Evolutionary conservation across 2,329 filamentous ascomycete genomes (phyloP).

Genomic region (Ophiostoma sp.): DNA sequence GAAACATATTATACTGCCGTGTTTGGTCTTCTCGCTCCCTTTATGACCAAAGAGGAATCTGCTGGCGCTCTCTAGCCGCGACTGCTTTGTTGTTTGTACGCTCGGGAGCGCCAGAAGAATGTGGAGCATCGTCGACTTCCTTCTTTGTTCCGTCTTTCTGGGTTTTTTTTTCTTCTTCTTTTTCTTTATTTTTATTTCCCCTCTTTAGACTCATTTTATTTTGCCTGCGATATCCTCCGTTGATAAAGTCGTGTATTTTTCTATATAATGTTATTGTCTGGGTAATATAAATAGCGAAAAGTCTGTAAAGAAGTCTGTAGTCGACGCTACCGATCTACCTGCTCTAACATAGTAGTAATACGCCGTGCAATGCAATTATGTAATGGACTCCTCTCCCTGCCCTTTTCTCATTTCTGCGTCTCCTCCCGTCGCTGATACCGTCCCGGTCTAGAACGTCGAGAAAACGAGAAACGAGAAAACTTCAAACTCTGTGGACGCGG

Average conservation of each 20-base stretch:
- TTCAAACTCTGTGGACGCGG: not conserved
- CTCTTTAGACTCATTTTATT: too few species aligned
- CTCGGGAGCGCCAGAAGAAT: conserved; percentile 3
- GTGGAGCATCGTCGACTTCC: not conserved
- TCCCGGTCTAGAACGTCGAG: not conserved
- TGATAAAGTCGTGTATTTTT: not conserved
- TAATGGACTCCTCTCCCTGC: not conserved
- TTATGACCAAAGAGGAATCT: not conserved
- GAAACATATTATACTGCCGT: not conserved
- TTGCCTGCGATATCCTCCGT: not conserved
- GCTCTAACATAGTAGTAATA: too few species aligned
- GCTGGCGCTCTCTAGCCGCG: not conserved
- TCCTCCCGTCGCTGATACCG: not conserved
- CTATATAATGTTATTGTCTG: too few species aligned
- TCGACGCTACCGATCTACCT: not conserved
- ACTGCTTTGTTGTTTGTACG: too few species aligned
- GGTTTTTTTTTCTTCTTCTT: too few species aligned
- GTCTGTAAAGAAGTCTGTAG: not conserved
- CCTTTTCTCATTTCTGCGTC: not conserved
- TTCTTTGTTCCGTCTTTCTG: not conserved
- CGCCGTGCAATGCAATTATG: too few species aligned
- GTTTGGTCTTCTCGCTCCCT: not conserved
- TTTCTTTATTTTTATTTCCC: not conserved
- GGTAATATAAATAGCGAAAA: not conserved
- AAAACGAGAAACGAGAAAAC: not conserved